Conservation (phyloP, 805 yeast genomes). For the Kodamaea hsintzibuensis region DNA sequence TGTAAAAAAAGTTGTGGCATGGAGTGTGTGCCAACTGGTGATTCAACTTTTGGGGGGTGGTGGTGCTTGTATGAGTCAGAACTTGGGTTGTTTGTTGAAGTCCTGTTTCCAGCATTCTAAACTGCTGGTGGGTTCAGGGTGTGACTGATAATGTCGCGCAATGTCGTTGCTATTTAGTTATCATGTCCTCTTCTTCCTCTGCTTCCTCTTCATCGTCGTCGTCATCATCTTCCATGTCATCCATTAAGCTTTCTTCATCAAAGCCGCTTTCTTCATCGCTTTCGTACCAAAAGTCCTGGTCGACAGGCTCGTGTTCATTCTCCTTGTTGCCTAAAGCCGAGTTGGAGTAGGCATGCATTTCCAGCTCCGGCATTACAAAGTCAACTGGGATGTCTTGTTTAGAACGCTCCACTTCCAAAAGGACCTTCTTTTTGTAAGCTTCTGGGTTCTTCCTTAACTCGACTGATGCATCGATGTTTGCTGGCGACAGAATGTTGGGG, state of each 20-base stretch:
- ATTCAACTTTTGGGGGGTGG: too few relatives aligned
- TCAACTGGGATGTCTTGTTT: slow-evolving; percentile 86
- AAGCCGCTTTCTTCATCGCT: slow-evolving; percentile 47
- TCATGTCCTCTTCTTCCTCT: slow-evolving; percentile 34
- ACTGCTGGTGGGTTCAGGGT: not conserved
- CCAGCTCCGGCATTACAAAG: slow-evolving; percentile 75
- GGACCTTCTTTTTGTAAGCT: slow-evolving; percentile 71
- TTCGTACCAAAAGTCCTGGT: slow-evolving; percentile 85
- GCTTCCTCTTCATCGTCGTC: slow-evolving; percentile 63
- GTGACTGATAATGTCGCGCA: not conserved
- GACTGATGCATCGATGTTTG: slow-evolving; percentile 94
- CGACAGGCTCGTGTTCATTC: slow-evolving; percentile 57
- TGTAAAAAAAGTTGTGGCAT: too few relatives aligned
- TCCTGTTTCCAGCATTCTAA: too few relatives aligned
- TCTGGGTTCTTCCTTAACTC: slow-evolving; percentile 82
- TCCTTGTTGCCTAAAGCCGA: slow-evolving; percentile 38
- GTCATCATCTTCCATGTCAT: slow-evolving; percentile 52
- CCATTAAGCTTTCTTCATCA: slow-evolving; percentile 50
- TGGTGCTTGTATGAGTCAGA: too few relatives aligned
- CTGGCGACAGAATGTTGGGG: slow-evolving; percentile 92
- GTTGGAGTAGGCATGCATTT: slow-evolving; percentile 44
- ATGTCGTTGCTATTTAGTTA: slow-evolving; percentile 4
- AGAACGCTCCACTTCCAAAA: slow-evolving; percentile 79
- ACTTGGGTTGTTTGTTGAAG: too few relatives aligned
- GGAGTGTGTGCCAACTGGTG: too few relatives aligned